Conservation (phyloP, 2,329 filamentous ascomycete species). For the Lomentospora prolificans region DNA sequence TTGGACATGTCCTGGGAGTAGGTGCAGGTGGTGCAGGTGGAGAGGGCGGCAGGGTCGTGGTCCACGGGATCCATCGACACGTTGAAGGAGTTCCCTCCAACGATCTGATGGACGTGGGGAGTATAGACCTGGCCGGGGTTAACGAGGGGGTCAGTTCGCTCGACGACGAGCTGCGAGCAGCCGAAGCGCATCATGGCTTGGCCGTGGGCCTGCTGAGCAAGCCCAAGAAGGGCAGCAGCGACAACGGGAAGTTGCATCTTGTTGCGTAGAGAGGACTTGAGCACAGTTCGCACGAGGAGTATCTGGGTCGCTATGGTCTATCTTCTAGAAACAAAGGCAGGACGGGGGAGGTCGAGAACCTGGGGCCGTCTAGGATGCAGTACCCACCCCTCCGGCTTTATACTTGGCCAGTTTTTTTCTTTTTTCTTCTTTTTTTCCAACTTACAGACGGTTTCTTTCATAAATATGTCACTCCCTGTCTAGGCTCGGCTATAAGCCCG, state of each 20-base stretch:
- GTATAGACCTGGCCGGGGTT: slow-evolving; percentile 38
- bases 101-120: slow-evolving; percentile 48
- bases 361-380: no score
- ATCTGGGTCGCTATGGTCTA: no score
- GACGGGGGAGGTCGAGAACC: no score
- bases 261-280: background rate
- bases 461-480: no score
- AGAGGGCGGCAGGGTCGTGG: slow-evolving; percentile 23
- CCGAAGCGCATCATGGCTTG: slow-evolving; percentile 19
- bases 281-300: background rate
- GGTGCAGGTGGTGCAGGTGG: slow-evolving; percentile 32
- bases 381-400: no score
- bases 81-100: slow-evolving; percentile 41
- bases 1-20: slow-evolving; percentile 16
- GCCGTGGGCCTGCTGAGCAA: background rate
- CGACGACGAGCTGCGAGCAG: slow-evolving; percentile 39
- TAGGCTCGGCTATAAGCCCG: no score
- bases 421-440: no score
- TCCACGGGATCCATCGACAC: slow-evolving; percentile 26
- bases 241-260: background rate
- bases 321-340: no score
- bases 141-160: slow-evolving; percentile 28
- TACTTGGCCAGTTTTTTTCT: background rate
- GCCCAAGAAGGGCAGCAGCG: background rate
- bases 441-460: no score